Percentiles rank a stretch among this genome's conserved stretches.
Conservation (phyloP, 495 filamentous ascomycete species). For the Sporormia fimetaria region DNA sequence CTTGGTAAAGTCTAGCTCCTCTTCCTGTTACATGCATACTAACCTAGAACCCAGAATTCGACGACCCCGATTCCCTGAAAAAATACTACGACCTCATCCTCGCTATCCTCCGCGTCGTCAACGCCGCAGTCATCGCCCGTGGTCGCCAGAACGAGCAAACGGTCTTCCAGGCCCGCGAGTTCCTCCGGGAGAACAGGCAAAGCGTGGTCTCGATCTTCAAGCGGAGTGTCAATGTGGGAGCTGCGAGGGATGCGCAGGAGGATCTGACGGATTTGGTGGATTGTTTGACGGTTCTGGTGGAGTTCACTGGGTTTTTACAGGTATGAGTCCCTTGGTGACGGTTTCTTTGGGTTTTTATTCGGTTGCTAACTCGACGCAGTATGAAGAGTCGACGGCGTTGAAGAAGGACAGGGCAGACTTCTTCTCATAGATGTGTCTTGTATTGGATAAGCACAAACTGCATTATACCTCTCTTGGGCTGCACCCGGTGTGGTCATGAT, state of each 20-base stretch:
- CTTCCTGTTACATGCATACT: constrained; percentile 12
- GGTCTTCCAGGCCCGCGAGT: constrained; percentile 58
- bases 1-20: constrained; percentile 45
- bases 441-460: too few species aligned
- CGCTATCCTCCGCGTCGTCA: constrained; percentile 70
- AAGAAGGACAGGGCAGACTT: constrained; percentile 10
- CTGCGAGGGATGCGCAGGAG: constrained; percentile 29
- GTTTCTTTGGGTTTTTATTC: not conserved
- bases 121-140: constrained; percentile 60
- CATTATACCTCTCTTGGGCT: too few species aligned
- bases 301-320: constrained; percentile 50
- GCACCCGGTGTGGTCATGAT: too few species aligned
- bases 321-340: constrained; percentile 32
- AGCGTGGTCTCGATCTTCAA: constrained; percentile 86
- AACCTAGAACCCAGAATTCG: constrained; percentile 39
- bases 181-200: constrained; percentile 67
- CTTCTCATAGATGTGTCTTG: constrained; percentile 8
- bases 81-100: constrained; percentile 77
- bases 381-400: constrained; percentile 14
- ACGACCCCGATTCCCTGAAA: constrained; percentile 57
- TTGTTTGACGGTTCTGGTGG: constrained; percentile 47
- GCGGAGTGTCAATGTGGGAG: constrained; percentile 68
- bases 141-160: constrained; percentile 71
- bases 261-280: constrained; percentile 47
- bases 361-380: constrained; percentile 14